These are phyloP conservation scores for Citrullus colocynthis DNA, from an alignment of 306 rosid species.

Conservation along the genomic window DNA sequence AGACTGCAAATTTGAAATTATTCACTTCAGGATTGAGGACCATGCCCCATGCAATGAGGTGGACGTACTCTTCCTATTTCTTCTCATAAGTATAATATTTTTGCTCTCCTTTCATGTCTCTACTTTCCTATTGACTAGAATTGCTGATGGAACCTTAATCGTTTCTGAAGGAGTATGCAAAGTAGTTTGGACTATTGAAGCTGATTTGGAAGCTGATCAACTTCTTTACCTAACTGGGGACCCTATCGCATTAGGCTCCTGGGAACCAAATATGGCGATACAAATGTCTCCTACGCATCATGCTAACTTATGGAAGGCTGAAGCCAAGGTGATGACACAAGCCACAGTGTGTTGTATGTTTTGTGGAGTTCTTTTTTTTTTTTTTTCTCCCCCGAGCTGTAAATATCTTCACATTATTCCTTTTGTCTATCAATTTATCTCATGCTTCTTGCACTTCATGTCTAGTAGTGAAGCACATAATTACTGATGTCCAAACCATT, in stretches of 20 bases:
- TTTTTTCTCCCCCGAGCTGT: background rate
- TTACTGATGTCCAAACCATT: background rate
- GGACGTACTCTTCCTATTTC: background rate
- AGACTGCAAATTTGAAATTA: background rate
- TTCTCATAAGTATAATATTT: background rate
- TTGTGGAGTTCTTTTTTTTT: background rate
- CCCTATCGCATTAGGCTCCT: conserved; percentile 65
- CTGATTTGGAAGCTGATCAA: conserved; percentile 69
- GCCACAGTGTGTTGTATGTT: background rate
- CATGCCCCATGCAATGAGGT: background rate
- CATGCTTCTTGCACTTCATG: background rate
- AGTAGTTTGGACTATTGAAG: conserved; percentile 64
- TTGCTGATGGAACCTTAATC: conserved; percentile 36
- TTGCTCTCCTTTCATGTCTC: conserved; percentile 5
- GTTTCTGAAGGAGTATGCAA: conserved; percentile 41
- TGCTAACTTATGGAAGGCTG: conserved; percentile 72
- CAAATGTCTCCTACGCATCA: conserved; percentile 64
- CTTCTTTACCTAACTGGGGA: conserved; percentile 80
- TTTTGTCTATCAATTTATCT: background rate
- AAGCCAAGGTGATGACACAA: conserved; percentile 43
- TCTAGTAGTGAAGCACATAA: background rate
- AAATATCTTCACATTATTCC: background rate
- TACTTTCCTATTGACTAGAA: conserved; percentile 15
- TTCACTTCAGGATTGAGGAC: background rate
- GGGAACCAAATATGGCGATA: conserved; percentile 72